Conservation (phyloP, 768 basidiomycete species). For the Termitomyces sp. region DNA sequence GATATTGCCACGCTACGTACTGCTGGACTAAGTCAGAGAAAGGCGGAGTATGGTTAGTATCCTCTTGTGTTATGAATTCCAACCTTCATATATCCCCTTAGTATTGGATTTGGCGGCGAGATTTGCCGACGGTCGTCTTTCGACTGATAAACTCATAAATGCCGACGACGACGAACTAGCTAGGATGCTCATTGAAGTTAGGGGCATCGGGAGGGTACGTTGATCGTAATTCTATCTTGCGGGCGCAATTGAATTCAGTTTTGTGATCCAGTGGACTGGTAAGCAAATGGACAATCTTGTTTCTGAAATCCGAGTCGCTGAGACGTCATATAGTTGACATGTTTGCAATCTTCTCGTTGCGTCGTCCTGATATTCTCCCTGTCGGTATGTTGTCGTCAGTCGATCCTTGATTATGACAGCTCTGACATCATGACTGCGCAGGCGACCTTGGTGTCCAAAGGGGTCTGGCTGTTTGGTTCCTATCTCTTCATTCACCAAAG, state of each 20-base stretch:
- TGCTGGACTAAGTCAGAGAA: constrained; percentile 79
- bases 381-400: constrained; percentile 23
- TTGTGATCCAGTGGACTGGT: constrained; percentile 54
- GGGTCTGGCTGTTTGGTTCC: constrained; percentile 63
- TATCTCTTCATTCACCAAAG: constrained; percentile 52
- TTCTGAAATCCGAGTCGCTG: background rate
- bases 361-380: constrained; percentile 74
- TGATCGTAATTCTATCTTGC: background rate
- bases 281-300: constrained; percentile 5
- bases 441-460: constrained; percentile 85
- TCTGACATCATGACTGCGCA: constrained; percentile 22
- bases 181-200: constrained; percentile 69
- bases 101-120: constrained; percentile 75
- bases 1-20: constrained; percentile 55
- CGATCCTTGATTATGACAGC: background rate
- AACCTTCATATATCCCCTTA: constrained; percentile 18
- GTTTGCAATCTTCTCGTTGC: constrained; percentile 87
- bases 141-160: constrained; percentile 62
- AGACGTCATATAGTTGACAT: constrained; percentile 60
- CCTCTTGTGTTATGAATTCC: background rate
- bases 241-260: constrained; percentile 2
- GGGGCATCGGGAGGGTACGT: constrained; percentile 72
- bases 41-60: constrained; percentile 79
- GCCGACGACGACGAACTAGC: constrained; percentile 75
- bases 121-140: constrained; percentile 78